A percentile compares a stretch with the other conserved stretches of the same genome.
Conservation (phyloP, 225 moss, liverwort and hornwort species). For the Lunularia cruciata region DNA sequence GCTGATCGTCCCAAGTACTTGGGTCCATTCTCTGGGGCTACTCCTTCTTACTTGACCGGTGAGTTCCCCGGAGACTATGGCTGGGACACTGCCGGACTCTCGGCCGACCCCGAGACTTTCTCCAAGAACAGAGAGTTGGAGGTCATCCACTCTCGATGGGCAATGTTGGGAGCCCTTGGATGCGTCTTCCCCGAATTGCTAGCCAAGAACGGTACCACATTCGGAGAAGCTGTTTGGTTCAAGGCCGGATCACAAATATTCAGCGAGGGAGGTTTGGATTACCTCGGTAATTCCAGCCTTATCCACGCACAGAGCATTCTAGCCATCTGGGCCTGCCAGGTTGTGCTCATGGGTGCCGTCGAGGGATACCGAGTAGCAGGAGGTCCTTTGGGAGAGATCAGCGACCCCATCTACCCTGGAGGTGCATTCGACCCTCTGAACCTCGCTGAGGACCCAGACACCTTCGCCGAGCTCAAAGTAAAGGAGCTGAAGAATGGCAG, state of each 20-base stretch:
- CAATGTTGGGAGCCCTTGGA: constrained; percentile 48
- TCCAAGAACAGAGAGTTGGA: constrained; percentile 47
- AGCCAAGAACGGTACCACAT: constrained; percentile 49
- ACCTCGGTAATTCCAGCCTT: constrained; percentile 37
- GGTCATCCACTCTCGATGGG: constrained; percentile 43
- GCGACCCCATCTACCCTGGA: constrained; percentile 41
- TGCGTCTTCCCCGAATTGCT: constrained; percentile 39
- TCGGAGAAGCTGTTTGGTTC: constrained; percentile 60
- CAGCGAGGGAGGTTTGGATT: constrained; percentile 43
- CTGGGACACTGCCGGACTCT: constrained; percentile 45
- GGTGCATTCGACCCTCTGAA: constrained; percentile 42
- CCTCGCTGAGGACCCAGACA: constrained; percentile 45
- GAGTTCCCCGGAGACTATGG: constrained; percentile 42
- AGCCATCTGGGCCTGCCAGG: constrained; percentile 17
- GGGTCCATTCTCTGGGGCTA: constrained; percentile 55
- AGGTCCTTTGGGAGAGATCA: constrained; percentile 36
- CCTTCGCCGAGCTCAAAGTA: constrained; percentile 52
- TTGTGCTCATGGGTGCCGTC: constrained; percentile 16
- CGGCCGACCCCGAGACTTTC: constrained; percentile 46
- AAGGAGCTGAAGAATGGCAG: constrained; percentile 51
- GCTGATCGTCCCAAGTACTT: constrained; percentile 45
- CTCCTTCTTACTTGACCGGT: no score
- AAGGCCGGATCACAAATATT: constrained; percentile 60
- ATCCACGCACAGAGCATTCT: constrained; percentile 30
- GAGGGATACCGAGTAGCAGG: constrained; percentile 22